phyloP scores from a whole-genome alignment of 352 stramenopile species.

The Phytopythium aichiense region DNA sequence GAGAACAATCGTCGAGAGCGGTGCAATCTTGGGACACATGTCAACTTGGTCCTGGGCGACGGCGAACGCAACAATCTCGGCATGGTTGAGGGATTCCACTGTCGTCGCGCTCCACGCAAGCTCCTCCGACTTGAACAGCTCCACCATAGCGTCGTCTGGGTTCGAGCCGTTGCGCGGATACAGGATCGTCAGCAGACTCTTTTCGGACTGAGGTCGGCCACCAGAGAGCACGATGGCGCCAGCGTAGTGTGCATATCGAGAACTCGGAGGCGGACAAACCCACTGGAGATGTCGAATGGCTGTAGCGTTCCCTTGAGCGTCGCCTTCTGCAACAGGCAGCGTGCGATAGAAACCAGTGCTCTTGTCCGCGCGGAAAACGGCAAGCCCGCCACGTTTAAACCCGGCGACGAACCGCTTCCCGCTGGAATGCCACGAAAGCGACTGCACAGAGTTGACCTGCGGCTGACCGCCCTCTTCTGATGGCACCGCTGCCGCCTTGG shows the following conservation, averaged over 20 bases:
- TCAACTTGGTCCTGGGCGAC: slow-evolving; percentile 54
- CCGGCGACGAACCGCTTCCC: slow-evolving; percentile 73
- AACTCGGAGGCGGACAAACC: slow-evolving; percentile 57
- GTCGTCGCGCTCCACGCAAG: slow-evolving; percentile 46
- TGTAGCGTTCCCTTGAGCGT: slow-evolving; percentile 5
- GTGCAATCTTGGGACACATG: slow-evolving; percentile 37
- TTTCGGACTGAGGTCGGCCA: slow-evolving; percentile 18
- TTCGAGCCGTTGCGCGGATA: slow-evolving; percentile 25
- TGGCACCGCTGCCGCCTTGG: slow-evolving; percentile 13
- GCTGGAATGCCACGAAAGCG: slow-evolving; percentile 68
- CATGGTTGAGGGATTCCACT: slow-evolving; percentile 42
- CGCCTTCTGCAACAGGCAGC: slow-evolving; percentile 1
- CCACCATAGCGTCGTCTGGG: slow-evolving; percentile 41
- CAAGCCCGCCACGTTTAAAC: slow-evolving; percentile 62
- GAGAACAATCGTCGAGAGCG: slow-evolving; percentile 58
- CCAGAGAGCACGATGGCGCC: slow-evolving; percentile 52
- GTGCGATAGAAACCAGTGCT: slow-evolving; percentile 33
- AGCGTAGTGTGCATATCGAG: slow-evolving; percentile 38
- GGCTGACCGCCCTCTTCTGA: slow-evolving; percentile 9
- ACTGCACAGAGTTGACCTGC: slow-evolving; percentile 43
- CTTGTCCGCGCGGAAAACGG: slow-evolving; percentile 59
- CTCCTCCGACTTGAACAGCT: slow-evolving; percentile 54
- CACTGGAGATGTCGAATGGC: slow-evolving; percentile 52
- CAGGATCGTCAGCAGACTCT: slow-evolving; percentile 37
- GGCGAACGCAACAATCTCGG: slow-evolving; percentile 46